These are phyloP conservation scores for Penicillium sp. DNA, from an alignment of 2,329 filamentous ascomycete species.

Conservation along the genomic window DNA sequence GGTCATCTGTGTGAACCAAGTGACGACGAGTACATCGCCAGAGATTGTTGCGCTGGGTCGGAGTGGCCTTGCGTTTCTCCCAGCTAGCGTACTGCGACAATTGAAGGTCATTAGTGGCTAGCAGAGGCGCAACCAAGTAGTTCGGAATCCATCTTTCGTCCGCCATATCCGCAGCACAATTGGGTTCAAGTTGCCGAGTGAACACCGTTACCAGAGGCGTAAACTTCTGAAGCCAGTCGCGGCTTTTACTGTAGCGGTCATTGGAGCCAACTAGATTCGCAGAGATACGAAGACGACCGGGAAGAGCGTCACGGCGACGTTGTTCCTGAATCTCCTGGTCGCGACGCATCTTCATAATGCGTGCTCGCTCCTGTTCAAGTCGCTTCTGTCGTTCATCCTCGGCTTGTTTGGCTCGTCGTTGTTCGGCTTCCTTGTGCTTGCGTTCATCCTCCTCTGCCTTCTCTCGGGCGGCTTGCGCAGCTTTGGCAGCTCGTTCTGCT, in stretches of 20 bases:
- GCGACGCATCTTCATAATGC: constrained; percentile 44
- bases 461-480: constrained; percentile 40
- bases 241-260: constrained; percentile 42
- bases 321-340: constrained; percentile 50
- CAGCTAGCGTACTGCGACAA: constrained; percentile 41
- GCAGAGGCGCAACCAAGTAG: constrained; percentile 49
- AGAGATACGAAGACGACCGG: constrained; percentile 45
- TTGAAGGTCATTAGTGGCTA: constrained; percentile 50
- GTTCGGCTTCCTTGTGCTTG: constrained; percentile 44
- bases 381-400: constrained; percentile 49
- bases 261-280: constrained; percentile 48
- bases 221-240: constrained; percentile 47
- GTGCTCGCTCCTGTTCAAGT: constrained; percentile 43
- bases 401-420: constrained; percentile 45
- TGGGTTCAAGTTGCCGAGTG: constrained; percentile 45
- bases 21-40: constrained; percentile 51
- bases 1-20: constrained; percentile 45
- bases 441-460: constrained; percentile 46
- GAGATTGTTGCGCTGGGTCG: constrained; percentile 45
- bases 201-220: constrained; percentile 48
- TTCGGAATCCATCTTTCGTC: constrained; percentile 52
- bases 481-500: constrained; percentile 35
- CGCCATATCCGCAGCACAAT: constrained; percentile 36
- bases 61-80: constrained; percentile 47
- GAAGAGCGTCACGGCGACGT: constrained; percentile 48